Conservation (phyloP, 2,329 filamentous ascomycete genomes). For the Xylariaceae sp. region DNA sequence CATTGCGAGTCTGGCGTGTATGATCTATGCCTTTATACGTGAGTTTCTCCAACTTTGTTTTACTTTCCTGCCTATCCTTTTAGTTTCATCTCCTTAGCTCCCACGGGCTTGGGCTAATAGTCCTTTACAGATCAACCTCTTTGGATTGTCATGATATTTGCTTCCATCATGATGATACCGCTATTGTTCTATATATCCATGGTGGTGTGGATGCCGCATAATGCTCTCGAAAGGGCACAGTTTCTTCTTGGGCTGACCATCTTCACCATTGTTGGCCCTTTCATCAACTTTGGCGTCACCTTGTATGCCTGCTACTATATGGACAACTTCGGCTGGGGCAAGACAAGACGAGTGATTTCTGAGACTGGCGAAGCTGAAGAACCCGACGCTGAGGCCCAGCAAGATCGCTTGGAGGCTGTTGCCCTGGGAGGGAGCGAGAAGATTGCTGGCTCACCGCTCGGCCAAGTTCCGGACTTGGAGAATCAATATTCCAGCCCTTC, state of each 20-base stretch:
- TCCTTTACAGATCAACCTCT: not conserved
- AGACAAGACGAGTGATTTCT: slow-evolving; percentile 37
- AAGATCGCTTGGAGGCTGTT: no score
- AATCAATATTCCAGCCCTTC: no score
- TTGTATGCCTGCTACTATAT: slow-evolving; percentile 40
- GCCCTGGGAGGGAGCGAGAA: no score
- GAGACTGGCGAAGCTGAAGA: slow-evolving; percentile 12
- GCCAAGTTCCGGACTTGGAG: no score
- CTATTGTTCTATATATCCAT: slow-evolving; percentile 38
- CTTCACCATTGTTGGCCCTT: slow-evolving; percentile 38
- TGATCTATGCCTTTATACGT: not conserved
- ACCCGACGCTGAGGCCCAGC: no score
- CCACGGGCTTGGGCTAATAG: no score
- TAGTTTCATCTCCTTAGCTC: not conserved
- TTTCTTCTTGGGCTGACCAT: slow-evolving; percentile 39
- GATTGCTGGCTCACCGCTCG: no score
- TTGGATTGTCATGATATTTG: slow-evolving; percentile 22
- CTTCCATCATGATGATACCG: slow-evolving; percentile 39
- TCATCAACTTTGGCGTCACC: slow-evolving; percentile 41
- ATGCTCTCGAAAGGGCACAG: slow-evolving; percentile 33
- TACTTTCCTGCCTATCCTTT: not conserved
- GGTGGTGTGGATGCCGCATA: slow-evolving; percentile 37
- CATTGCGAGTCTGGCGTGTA: slow-evolving; percentile 38
- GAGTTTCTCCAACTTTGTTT: no score
- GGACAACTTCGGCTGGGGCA: slow-evolving; percentile 44